phyloP scores from a whole-genome alignment of 2,329 filamentous ascomycete genomes.

The Penicillium sp. region DNA sequence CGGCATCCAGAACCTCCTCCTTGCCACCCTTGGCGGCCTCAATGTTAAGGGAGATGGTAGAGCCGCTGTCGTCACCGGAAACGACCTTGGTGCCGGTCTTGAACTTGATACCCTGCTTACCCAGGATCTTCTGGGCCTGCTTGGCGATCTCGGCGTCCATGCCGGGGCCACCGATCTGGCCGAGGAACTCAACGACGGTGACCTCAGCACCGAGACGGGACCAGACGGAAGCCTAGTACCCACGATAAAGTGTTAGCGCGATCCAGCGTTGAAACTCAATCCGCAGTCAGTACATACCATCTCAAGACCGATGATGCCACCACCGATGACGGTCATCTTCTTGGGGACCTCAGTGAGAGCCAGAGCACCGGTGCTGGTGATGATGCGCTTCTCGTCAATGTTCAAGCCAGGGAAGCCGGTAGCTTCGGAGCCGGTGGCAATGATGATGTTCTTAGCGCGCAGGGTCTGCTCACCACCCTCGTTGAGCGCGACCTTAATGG shows the following conservation, averaged over 20 bases:
- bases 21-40: slow-evolving; percentile 96
- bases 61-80: slow-evolving; percentile 69
- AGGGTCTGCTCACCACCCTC: slow-evolving; percentile 86
- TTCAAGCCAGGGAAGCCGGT: slow-evolving; percentile 93
- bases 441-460: slow-evolving; percentile 91
- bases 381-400: slow-evolving; percentile 93
- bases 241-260: slow-evolving; percentile 6
- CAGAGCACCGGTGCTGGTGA: slow-evolving; percentile 92
- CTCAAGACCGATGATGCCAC: slow-evolving; percentile 96
- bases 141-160: slow-evolving; percentile 96
- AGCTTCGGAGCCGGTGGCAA: slow-evolving; percentile 89
- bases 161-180: slow-evolving; percentile 91
- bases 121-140: slow-evolving; percentile 78
- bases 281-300: slow-evolving; percentile 56
- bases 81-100: slow-evolving; percentile 94
- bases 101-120: slow-evolving; percentile 96
- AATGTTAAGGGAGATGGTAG: slow-evolving; percentile 69
- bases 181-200: slow-evolving; percentile 92
- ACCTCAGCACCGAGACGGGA: slow-evolving; percentile 87
- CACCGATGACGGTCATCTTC: slow-evolving; percentile 94
- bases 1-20: slow-evolving; percentile 79
- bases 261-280: background rate
- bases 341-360: slow-evolving; percentile 82
- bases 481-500: slow-evolving; percentile 77
- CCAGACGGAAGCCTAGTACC: slow-evolving; percentile 70